Evolutionary conservation across 495 filamentous ascomycete genomes (phyloP), one percentile per base, ranked within the genome.

Genomic region (Hypoxylon perforatum): DNA sequence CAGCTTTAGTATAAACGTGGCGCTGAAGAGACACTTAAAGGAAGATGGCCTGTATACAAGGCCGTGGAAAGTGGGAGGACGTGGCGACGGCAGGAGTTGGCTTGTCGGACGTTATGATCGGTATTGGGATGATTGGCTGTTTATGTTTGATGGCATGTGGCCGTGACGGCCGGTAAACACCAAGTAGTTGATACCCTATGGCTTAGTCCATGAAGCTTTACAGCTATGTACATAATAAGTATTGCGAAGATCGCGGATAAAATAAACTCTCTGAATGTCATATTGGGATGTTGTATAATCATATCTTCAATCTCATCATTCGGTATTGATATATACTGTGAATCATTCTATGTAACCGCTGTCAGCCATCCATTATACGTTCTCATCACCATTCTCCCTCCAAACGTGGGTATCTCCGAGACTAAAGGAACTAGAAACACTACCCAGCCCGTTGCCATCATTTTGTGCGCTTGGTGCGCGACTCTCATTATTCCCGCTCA

Each of bases 351-450:
- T 41, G 17, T 15, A 11, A 6, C 42, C 39, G 19, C 18, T 10
- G 46, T 33, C 14, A 44, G 25, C 38, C 41, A 36, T n/a, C 42
- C 46, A 21, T 74, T 57, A 76, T 35, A 77, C 76, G 57, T 76
- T 77, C 8, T 67, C 58, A 48, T 77, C 75, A 9, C 73, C 75
- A 51, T 75, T 75, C 4, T 83, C 78, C 47, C 80, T 72, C 82
- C 84, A 86, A 17, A 86, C 75, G 65, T 85, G 82, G 39, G 83
- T 85, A 76, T 86, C 84, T 38, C 84, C 84, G 15, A 86, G 72
- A 72, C 84, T 85, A 49, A 85, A 65, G 28, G 79, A 81, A 72
- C 80, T 84, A 52, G 70, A 58, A 55, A 68, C 68, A 25, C 69
- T 76, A 33, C 53, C 56, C 36, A 65, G 35, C 38, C 51, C 61